Base-by-base conservation (phyloP, 2,329 filamentous ascomycete species). In the Niveomyces coronatus region DNA sequence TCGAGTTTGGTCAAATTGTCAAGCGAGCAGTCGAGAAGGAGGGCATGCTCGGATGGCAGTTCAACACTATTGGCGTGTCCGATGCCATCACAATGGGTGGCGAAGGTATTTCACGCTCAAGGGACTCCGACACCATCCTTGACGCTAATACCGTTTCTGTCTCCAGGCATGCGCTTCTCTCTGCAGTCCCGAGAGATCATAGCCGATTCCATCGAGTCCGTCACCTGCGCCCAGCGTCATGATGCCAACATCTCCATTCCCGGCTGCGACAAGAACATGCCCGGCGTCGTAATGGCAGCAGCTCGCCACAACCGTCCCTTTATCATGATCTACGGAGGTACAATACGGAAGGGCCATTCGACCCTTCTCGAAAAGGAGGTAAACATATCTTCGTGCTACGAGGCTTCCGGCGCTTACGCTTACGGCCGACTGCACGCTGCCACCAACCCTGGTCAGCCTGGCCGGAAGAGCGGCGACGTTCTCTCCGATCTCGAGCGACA, bases 241-340 rank as follows among this genome's bases (percentile, higher is more conserved):
- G 89, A 95, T 56, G 89, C 87, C 42, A 93, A 88, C 58, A 88
- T 95, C 56, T 79, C 85, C 20, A 89, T 95, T 49, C 87, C 89
- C 0, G 88, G 88, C 9, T 95, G 88, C 58, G 88, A 95, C 65
- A 95, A 95, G 74, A 95, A 95, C 60, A 95, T 95, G 89, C 88
- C 88, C 0, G 88, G 88, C 46, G 82, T 85, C 13, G 70, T 91
- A 45, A 94, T 94, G 80, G 87, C 84, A 1, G 87, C 91, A 53
- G 85, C 85, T 11, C 76, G 89, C 41, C 85, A 93, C 62, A 95
- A 95, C 61, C 75, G 89, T 9, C 89, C 89, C 4, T 91, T 86
- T 33, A 68, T 95, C 55, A 94, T 95, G 87, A 82, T 96, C 43
- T 96, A 95, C 57, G 89, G 89, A 35, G 89, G 89, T 27, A 85